These are phyloP conservation scores for Trichosporon sp. DNA, from an alignment of 1,284 basidiomycete species.

Conservation along the genomic window DNA sequence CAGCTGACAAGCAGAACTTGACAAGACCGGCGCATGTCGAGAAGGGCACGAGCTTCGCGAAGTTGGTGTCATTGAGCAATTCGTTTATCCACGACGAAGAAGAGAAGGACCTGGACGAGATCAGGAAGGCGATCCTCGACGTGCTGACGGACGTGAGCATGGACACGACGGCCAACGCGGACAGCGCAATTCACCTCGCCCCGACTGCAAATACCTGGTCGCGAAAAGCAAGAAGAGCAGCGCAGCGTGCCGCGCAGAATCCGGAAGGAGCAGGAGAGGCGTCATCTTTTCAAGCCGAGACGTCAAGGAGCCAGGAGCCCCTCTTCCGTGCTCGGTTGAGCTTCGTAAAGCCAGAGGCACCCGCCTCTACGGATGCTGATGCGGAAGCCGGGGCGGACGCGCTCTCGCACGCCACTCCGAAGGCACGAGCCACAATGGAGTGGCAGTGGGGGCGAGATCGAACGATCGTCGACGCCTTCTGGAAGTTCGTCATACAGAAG, in stretches of 20 bases:
- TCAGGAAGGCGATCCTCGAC: constrained; percentile 36
- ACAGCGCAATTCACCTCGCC: constrained; percentile 53
- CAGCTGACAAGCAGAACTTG: constrained; percentile 32
- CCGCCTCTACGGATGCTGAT: constrained; percentile 27
- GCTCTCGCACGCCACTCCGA: background rate
- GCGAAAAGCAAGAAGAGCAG: constrained; percentile 62
- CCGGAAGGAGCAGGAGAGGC: background rate
- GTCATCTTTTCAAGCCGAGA: background rate
- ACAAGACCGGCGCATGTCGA: constrained; percentile 38
- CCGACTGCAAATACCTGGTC: constrained; percentile 71
- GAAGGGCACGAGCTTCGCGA: constrained; percentile 61
- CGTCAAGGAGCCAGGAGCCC: constrained; percentile 22
- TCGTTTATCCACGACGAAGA: constrained; percentile 47
- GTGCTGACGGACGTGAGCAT: constrained; percentile 28
- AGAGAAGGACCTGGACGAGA: constrained; percentile 50
- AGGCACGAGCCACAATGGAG: constrained; percentile 58
- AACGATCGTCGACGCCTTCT: constrained; percentile 68
- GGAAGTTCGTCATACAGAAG: constrained; percentile 63
- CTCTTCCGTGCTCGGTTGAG: constrained; percentile 41
- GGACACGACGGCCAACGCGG: background rate
- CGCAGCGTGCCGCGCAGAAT: constrained; percentile 38
- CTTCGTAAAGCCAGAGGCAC: constrained; percentile 9
- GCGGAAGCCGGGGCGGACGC: background rate
- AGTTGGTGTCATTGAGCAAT: constrained; percentile 59
- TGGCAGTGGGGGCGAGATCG: constrained; percentile 70